Conservation (phyloP, 306 rosid genomes). For the Glycine latifolia region DNA sequence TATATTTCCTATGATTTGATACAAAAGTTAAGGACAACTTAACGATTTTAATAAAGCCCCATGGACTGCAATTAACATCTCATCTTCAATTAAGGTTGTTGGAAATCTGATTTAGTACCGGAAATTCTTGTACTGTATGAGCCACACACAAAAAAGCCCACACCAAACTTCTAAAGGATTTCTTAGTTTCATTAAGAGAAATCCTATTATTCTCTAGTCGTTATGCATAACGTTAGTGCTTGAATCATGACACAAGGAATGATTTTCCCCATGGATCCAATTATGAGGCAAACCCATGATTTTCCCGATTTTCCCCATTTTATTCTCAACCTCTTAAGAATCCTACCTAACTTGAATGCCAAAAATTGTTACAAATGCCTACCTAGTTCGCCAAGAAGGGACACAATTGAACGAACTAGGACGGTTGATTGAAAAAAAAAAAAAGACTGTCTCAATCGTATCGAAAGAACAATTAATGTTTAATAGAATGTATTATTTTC, state of each 20-base stretch:
- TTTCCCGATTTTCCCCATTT: no score
- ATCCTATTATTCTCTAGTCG: background rate
- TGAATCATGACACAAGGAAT: background rate
- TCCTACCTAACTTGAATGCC: background rate
- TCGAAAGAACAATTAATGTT: background rate
- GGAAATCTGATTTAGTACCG: background rate
- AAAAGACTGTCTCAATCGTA: no score
- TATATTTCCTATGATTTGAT: background rate
- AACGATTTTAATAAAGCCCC: background rate
- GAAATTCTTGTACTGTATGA: no score
- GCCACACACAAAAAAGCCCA: background rate
- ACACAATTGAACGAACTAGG: no score
- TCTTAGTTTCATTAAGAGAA: background rate
- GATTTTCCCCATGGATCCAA: background rate
- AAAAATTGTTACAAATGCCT: background rate
- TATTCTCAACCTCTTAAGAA: background rate
- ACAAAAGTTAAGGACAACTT: background rate
- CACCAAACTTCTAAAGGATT: background rate
- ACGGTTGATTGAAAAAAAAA: no score
- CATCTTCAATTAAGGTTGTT: background rate
- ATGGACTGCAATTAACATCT: background rate
- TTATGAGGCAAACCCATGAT: no score
- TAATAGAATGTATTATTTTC: no score
- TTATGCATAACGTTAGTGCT: background rate
- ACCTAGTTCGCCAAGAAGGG: background rate